Evolutionary conservation across 148 eudicot species (phyloP), one percentile per base, ranked within the genome.

Genomic region (Cornus florida): DNA sequence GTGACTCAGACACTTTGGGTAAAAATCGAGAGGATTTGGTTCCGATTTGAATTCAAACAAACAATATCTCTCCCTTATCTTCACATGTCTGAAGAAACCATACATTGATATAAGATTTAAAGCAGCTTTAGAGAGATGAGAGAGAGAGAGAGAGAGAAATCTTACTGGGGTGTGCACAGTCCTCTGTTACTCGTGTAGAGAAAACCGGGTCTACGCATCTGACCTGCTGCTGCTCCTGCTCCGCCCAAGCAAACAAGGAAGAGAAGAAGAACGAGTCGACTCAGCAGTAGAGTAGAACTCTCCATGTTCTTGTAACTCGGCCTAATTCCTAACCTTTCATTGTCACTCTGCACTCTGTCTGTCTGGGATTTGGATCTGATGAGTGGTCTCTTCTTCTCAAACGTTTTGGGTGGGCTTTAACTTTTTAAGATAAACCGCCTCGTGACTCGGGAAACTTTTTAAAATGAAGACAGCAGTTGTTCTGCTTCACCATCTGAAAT

Each of bases 121-220:
- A 57, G 48, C 38, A 10, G 2, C 28, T 56, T n/a, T 28, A 19
- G 28, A 13, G 14, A 66, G 19, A 53, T 53, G 39, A 41, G 74
- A 69, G 24, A 24, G 77, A 28, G 28, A 28, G 53, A 31, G 68
- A 67, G 68, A 67, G 71, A 56, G 46, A 62, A 69, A 12, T 8
- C 74, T 85, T 89, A 89, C 91, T 84, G 87, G 50, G 89, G 88
- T 39, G 89, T 84, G 86, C 91, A 89, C 77, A 73, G 81, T 84
- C 91, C 91, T 84, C 85, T 80, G 80, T 72, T 80, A 64, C 86
- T 89, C 0, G 86, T 81, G 89, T 86, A 89, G 70, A 84, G 48
- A 68, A 89, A 86, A 12, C 91, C 91, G 8, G 83, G 86, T 24
- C 81, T 70, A 11, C 38, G 74, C 43, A 33, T 68, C 76, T 67